phyloP scores from a whole-genome alignment of 371 early-diverging fungal species.

The Lichtheimia hyalospora region DNA sequence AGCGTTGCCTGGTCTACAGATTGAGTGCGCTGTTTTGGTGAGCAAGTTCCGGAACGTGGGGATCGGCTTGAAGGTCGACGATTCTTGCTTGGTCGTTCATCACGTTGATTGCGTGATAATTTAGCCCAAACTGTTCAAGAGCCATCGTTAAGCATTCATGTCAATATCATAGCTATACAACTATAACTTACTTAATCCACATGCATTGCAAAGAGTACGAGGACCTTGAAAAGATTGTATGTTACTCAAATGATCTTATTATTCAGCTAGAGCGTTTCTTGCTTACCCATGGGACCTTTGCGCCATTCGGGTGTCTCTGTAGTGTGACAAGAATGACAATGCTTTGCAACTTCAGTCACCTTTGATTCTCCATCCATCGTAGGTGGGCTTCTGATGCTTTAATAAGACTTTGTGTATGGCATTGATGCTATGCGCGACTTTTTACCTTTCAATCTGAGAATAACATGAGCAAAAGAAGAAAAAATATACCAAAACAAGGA shows the following conservation, averaged over 20 bases:
- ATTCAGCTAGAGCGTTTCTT: neutral
- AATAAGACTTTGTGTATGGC: too few relatives aligned
- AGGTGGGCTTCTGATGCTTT: too few relatives aligned
- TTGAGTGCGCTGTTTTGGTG: too few relatives aligned
- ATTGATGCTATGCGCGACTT: too few relatives aligned
- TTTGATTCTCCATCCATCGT: too few relatives aligned
- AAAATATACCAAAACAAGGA: too few relatives aligned
- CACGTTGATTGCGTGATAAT: constrained; percentile 7
- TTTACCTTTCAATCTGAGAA: too few relatives aligned
- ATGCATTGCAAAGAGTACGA: constrained; percentile 39
- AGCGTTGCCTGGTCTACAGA: too few relatives aligned
- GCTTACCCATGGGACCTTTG: constrained; percentile 32
- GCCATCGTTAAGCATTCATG: neutral
- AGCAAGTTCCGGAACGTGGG: neutral
- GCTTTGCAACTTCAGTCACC: neutral
- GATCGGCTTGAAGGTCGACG: neutral
- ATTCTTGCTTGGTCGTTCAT: neutral
- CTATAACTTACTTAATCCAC: constrained; percentile 29
- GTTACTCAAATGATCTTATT: neutral
- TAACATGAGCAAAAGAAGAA: too few relatives aligned
- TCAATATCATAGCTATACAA: neutral
- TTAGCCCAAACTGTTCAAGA: constrained; percentile 13
- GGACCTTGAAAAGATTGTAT: constrained; percentile 18
- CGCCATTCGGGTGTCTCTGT: constrained; percentile 40
- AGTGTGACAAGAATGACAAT: constrained; percentile 34